Evolutionary conservation across 1,139 yeast genomes (phyloP).

Genomic region (Blastobotrys arbuscula): DNA sequence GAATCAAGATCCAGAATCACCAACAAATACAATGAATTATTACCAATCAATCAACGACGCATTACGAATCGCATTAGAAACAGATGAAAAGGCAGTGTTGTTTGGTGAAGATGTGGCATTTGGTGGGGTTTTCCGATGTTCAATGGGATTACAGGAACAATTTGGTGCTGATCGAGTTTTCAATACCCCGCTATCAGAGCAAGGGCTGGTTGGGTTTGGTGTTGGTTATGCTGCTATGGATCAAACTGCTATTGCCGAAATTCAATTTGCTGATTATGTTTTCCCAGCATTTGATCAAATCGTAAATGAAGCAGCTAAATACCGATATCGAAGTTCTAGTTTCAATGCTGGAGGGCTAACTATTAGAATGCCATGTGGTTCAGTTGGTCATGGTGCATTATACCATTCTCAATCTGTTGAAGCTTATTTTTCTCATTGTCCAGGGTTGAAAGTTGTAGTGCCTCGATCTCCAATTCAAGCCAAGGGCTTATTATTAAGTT

Average conservation of each 20-base stretch:
- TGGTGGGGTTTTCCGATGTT: constrained; percentile 38
- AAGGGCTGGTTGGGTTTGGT: constrained; percentile 35
- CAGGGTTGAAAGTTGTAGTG: constrained; percentile 35
- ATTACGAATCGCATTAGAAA: constrained; percentile 32
- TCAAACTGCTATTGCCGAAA: constrained; percentile 36
- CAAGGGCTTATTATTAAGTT: constrained; percentile 32
- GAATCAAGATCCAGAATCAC: constrained; percentile 14
- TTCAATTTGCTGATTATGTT: constrained; percentile 37
- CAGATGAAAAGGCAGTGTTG: constrained; percentile 34
- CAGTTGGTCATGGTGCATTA: constrained; percentile 37
- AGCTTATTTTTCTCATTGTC: constrained; percentile 34
- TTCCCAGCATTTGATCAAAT: constrained; percentile 38
- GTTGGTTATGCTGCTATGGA: constrained; percentile 36
- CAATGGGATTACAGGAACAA: constrained; percentile 35
- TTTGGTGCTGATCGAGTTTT: constrained; percentile 36
- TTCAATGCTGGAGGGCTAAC: constrained; percentile 34
- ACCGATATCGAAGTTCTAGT: constrained; percentile 31
- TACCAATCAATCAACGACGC: constrained; percentile 36
- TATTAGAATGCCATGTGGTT: constrained; percentile 36
- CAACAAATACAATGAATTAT: constrained; percentile 30
- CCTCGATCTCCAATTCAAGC: constrained; percentile 37
- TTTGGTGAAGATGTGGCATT: constrained; percentile 37
- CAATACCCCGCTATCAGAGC: constrained; percentile 36
- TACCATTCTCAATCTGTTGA: constrained; percentile 37
- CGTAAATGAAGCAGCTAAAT: constrained; percentile 37